phyloP scores from a whole-genome alignment of 352 stramenopile genomes.

The Bremia lactucae region DNA sequence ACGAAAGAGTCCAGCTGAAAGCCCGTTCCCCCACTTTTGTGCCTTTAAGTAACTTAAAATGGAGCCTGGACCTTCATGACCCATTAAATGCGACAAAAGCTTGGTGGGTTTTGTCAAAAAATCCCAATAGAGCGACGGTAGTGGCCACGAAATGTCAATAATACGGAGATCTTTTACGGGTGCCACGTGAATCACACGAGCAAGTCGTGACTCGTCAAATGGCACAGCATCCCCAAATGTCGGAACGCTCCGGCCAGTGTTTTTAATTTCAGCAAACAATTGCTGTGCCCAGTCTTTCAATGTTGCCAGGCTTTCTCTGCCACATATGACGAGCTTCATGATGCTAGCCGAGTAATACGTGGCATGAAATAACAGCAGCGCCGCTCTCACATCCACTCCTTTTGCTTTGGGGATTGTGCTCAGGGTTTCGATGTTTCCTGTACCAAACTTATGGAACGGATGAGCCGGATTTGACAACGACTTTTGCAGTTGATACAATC shows the following conservation, averaged over 20 bases:
- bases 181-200: slow-evolving; percentile 37
- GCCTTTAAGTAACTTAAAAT: slow-evolving; percentile 89
- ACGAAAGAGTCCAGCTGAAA: slow-evolving; percentile 46
- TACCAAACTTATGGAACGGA: slow-evolving; percentile 87
- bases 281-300: slow-evolving; percentile 63
- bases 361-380: slow-evolving; percentile 79
- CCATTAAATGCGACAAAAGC: slow-evolving; percentile 88
- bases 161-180: slow-evolving; percentile 59
- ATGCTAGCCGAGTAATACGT: slow-evolving; percentile 85
- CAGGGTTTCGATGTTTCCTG: slow-evolving; percentile 81
- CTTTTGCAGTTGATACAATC: slow-evolving; percentile 81
- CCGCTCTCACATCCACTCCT: slow-evolving; percentile 51
- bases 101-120: slow-evolving; percentile 66
- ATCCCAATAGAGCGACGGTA: slow-evolving; percentile 41
- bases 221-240: slow-evolving; percentile 40
- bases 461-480: slow-evolving; percentile 56
- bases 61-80: slow-evolving; percentile 89
- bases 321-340: slow-evolving; percentile 87
- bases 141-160: slow-evolving; percentile 64
- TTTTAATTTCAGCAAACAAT: slow-evolving; percentile 79
- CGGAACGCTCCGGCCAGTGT: slow-evolving; percentile 42
- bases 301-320: slow-evolving; percentile 78
- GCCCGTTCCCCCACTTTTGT: slow-evolving; percentile 62
- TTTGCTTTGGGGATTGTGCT: slow-evolving; percentile 23
- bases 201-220: slow-evolving; percentile 38